Evolutionary conservation across 257 asterid species (phyloP), one percentile per base, ranked within the genome.

Genomic region (Gynochthodes officinalis): DNA sequence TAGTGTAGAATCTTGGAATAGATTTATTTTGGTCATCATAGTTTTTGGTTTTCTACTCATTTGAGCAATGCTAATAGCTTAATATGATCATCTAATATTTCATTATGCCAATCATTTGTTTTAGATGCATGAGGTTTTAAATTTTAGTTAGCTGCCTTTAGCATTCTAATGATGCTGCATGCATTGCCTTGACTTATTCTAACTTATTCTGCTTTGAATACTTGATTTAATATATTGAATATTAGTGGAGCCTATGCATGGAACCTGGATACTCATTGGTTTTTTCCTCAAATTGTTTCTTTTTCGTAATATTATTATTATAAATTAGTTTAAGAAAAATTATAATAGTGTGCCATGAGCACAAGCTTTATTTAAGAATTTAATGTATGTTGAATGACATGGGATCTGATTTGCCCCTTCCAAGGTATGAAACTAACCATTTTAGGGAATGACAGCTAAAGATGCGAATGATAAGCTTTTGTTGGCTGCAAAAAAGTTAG

Each of bases 401-500:
- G 43, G 7, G 35, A 75, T 35, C 50, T 23, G 9, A 62, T 74
- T 4, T 30, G 15, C 52, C 1, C 68, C 13, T 27, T 44, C n/a
- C 32, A 70, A 52, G 60, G 7, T 54, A 67, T 50, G 55, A 15
- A 39, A 43, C 81, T 77, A 73, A 85, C 71, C 64, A 79, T 54
- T 74, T 80, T 53, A 44, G 72, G 66, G 61, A 37, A 74, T 81
- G 72, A 76, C 96, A 90, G 97, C 97, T 67, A 93, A 85, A 83
- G 88, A 79, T 15, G 96, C 85, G 75, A 86, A 79, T 0, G 92
- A 90, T 68, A 93, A 93, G 78, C 79, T 93, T 73, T 70, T 93
- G 79, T 64, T 93, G 76, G 93, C 93, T 5, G 97, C 98, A 46
- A 93, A 89, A 80, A 89, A 77, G 85, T 76, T 84, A 83, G 96